Evolutionary conservation across 2,329 filamentous ascomycete species (phyloP).

Genomic region (Cercospora nicotianae): DNA sequence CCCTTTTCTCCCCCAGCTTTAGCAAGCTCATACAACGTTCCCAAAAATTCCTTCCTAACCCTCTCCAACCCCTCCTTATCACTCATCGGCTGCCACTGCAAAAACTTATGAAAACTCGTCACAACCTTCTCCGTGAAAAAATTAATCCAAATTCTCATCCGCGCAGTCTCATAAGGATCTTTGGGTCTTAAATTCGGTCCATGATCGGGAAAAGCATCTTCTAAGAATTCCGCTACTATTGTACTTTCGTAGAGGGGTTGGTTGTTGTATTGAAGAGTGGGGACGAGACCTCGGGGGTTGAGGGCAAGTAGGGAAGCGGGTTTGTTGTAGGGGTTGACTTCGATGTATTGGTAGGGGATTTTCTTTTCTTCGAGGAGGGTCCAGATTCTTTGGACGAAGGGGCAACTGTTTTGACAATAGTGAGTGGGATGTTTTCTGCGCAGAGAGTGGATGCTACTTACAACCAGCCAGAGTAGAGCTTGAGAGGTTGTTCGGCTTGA

Average conservation of each 20-base stretch:
- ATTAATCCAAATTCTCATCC: slow-evolving; percentile 71
- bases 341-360: slow-evolving; percentile 67
- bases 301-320: slow-evolving; percentile 63
- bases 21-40: slow-evolving; percentile 60
- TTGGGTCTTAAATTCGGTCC: slow-evolving; percentile 57
- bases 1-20: slow-evolving; percentile 57
- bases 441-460: slow-evolving; percentile 13
- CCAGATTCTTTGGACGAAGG: slow-evolving; percentile 68
- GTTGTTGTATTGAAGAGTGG: slow-evolving; percentile 59
- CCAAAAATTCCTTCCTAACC: slow-evolving; percentile 59
- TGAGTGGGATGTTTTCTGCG: neutral
- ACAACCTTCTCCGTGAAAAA: slow-evolving; percentile 68
- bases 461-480: slow-evolving; percentile 41
- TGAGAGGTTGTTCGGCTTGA: slow-evolving; percentile 34
- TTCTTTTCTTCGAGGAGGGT: slow-evolving; percentile 71
- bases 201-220: slow-evolving; percentile 64
- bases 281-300: slow-evolving; percentile 78
- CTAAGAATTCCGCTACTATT: slow-evolving; percentile 73
- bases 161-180: slow-evolving; percentile 64
- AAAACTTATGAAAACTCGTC: slow-evolving; percentile 65
- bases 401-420: slow-evolving; percentile 47
- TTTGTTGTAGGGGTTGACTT: slow-evolving; percentile 77
- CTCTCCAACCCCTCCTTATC: slow-evolving; percentile 47
- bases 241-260: slow-evolving; percentile 71
- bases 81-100: slow-evolving; percentile 50